Evolutionary conservation across 2,329 filamentous ascomycete genomes (phyloP), one percentile per base, ranked within the genome.

Genomic region (Uncinocarpus reesii): DNA sequence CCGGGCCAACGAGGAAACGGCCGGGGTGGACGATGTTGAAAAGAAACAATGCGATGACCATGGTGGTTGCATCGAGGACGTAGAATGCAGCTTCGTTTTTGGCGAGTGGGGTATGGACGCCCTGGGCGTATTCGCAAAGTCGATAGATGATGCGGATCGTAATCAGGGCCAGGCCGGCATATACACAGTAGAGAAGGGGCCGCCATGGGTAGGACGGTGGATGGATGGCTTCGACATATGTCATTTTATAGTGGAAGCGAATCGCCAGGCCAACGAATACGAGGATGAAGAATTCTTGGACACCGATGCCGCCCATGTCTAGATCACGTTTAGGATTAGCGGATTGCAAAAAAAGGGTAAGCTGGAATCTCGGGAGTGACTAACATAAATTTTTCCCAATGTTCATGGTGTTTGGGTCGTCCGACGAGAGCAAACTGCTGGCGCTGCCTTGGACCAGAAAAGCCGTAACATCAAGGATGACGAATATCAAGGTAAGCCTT

Each of bases 71-170:
- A 50, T 71, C 68, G 10, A 70, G 61, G 16, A 57, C 58, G 29
- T 71, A 67, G 41, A 70, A 62, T 2, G 59, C 63, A 7, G 67
- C 58, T 24, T 66, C 62, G 36, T 61, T 53, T 16, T 61, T 65
- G 5, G 64, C 64, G 18, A 66, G 62, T 20, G 72, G 62, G 10
- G 72, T 60, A 21, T 61, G 54, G 0, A 70, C 64, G n/a, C 74
- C 58, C 43, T 66, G 68, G 53, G 78, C 79, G 62, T 76, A 80
- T 60, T 81, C 77, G n/a, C 78, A 68, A 0, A 76, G 68, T 6
- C 78, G 72, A 57, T 71, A 81, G 48, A 80, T 68, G 47, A 76
- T 80, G 18, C 78, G 71, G 1, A 67, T 59, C 5, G 73, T 61
- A 49, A 81, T 73, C 37, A 80, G 62, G 0, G 56, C 47, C 7